Conservation (phyloP, 495 filamentous ascomycete species). For the Daldinia grandis region DNA sequence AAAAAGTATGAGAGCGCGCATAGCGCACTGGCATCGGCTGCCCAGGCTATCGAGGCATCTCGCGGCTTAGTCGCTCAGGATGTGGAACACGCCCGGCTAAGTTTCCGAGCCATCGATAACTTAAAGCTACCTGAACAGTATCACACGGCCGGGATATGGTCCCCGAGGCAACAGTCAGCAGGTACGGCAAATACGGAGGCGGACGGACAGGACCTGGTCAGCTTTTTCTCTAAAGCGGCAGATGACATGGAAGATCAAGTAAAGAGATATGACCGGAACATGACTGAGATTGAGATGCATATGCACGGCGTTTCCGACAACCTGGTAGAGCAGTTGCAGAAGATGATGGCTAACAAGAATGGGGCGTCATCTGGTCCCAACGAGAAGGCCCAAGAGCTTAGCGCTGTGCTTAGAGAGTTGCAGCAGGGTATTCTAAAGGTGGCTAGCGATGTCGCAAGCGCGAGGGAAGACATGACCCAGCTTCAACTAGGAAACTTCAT, state of each 20-base stretch:
- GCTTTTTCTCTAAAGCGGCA: conserved; percentile 76
- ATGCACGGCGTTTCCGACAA: conserved; percentile 76
- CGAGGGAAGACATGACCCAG: conserved; percentile 75
- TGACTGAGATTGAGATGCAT: conserved; percentile 85
- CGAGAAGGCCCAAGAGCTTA: conserved; percentile 61
- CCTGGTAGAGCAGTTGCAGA: conserved; percentile 73
- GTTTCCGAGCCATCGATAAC: conserved; percentile 78
- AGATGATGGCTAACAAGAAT: conserved; percentile 66
- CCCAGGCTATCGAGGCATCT: conserved; percentile 71
- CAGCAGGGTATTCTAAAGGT: conserved; percentile 81
- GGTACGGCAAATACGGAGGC: conserved; percentile 52
- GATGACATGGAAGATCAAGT: conserved; percentile 76
- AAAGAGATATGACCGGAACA: conserved; percentile 69
- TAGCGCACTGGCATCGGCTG: conserved; percentile 74
- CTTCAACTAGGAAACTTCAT: conserved; percentile 67
- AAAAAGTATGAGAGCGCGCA: conserved; percentile 78
- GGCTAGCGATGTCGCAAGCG: conserved; percentile 72
- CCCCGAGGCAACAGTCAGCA: conserved; percentile 48
- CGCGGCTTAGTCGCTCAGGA: conserved; percentile 71
- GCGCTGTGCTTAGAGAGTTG: conserved; percentile 75
- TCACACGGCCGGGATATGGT: conserved; percentile 68
- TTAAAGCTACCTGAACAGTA: conserved; percentile 78
- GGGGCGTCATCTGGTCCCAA: conserved; percentile 51
- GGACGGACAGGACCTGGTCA: conserved; percentile 75
- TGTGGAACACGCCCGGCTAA: conserved; percentile 74